A percentile compares a stretch with the other conserved stretches of the same genome.
Conservation (phyloP, 2,329 filamentous ascomycete genomes). For the Pseudopyricularia cyperi region DNA sequence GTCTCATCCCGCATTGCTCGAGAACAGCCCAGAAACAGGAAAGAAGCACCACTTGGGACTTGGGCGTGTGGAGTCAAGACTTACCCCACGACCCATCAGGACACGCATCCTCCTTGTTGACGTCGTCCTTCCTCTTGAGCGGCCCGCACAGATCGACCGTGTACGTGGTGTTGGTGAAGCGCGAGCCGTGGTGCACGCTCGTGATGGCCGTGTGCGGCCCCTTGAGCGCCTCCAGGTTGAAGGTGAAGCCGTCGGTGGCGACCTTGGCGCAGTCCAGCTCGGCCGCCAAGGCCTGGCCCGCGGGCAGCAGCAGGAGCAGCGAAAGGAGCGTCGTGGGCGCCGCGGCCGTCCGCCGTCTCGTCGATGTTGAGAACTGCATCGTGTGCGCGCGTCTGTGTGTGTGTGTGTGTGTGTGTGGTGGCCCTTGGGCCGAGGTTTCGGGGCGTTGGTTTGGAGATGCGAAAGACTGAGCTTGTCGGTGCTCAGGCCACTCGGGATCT, state of each 20-base stretch:
- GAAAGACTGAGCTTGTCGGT: too few species aligned
- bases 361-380: neutral
- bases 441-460: too few species aligned
- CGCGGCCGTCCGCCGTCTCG: conserved; percentile 15
- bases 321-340: conserved; percentile 22
- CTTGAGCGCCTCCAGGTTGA: conserved; percentile 49
- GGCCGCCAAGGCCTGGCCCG: conserved; percentile 66
- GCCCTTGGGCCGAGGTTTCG: neutral
- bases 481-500: too few species aligned
- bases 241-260: conserved; percentile 42
- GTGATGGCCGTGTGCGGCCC: conserved; percentile 60
- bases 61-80: too few species aligned
- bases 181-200: conserved; percentile 35
- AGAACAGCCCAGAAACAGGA: neutral
- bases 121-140: conserved; percentile 47
- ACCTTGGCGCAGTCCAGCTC: conserved; percentile 52
- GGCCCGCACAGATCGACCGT: conserved; percentile 65
- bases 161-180: conserved; percentile 62
- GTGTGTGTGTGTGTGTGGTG: neutral
- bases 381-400: neutral
- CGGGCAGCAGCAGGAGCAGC: conserved; percentile 78
- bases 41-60: neutral
- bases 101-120: conserved; percentile 46
- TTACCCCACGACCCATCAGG: conserved; percentile 55
- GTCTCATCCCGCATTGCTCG: too few species aligned